A percentile compares a stretch with the other conserved stretches of the same genome.
phyloP scores from a whole-genome alignment of 1,284 basidiomycete genomes.

The Coriolopsis trogii region DNA sequence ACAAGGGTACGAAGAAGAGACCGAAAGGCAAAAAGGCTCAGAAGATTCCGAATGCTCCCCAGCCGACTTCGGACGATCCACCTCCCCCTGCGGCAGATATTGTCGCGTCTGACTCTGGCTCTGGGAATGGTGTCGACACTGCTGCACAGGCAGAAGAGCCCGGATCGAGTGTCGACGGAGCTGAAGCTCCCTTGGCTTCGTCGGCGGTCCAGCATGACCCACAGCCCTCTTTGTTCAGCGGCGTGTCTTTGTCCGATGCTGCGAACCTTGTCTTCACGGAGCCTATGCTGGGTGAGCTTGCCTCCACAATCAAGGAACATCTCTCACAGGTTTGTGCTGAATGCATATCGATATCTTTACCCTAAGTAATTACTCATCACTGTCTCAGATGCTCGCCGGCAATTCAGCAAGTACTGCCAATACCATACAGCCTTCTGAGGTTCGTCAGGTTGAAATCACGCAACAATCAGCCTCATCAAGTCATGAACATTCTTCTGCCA shows the following conservation, averaged over 20 bases:
- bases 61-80: not conserved
- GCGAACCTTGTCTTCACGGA: constrained; percentile 29
- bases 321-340: constrained; percentile 4
- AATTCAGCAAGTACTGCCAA: too few species aligned
- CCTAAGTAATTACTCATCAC: not conserved
- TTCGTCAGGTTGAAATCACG: too few species aligned
- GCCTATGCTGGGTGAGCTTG: constrained; percentile 23
- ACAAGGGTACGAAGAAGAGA: too few species aligned
- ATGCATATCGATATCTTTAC: not conserved
- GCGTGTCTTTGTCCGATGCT: constrained; percentile 1
- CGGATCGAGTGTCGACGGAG: not conserved
- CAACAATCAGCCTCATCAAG: too few species aligned
- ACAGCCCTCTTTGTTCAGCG: constrained; percentile 7
- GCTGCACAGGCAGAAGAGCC: not conserved
- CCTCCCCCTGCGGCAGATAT: not conserved
- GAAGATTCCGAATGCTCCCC: too few species aligned
- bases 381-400: too few species aligned
- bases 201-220: not conserved
- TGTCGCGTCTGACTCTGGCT: not conserved
- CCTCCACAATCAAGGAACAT: constrained; percentile 6
- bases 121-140: not conserved
- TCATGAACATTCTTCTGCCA: too few species aligned
- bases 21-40: not conserved
- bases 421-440: too few species aligned
- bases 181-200: constrained; percentile 3